These are phyloP conservation scores for Beta vulgaris DNA, from an alignment of 148 eudicot genomes.

Conservation along the genomic window DNA sequence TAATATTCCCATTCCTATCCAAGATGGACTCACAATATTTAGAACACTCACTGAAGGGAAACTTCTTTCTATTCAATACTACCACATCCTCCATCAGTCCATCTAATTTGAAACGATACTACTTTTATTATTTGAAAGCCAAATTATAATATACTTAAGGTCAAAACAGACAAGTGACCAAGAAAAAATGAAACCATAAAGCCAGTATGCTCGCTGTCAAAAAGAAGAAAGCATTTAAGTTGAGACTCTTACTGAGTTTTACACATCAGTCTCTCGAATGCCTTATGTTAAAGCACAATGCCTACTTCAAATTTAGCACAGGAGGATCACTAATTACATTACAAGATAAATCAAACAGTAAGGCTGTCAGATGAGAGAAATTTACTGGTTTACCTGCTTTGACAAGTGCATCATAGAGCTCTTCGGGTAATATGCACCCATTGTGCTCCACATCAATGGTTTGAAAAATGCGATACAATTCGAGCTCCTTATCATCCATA, in stretches of 20 bases:
- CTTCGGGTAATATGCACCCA: constrained; percentile 95
- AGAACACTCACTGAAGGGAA: no score
- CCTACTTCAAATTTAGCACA: not conserved
- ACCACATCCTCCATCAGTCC: no score
- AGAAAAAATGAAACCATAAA: not conserved
- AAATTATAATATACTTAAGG: no score
- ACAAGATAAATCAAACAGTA: not conserved
- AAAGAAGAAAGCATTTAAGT: not conserved
- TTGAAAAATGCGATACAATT: constrained; percentile 85
- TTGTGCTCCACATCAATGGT: constrained; percentile 97
- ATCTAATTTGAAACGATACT: no score
- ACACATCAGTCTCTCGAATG: not conserved
- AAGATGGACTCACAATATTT: no score
- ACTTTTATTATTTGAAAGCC: no score
- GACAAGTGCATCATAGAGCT: constrained; percentile 90
- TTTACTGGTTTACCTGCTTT: constrained; percentile 70
- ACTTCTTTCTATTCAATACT: no score
- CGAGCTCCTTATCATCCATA: constrained; percentile 98
- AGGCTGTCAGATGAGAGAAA: not conserved
- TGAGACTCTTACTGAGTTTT: not conserved
- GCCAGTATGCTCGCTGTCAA: not conserved
- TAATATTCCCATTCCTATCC: no score
- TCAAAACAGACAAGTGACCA: not conserved
- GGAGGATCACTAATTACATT: not conserved
- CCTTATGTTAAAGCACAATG: not conserved